phyloP scores from a whole-genome alignment of 495 filamentous ascomycete genomes.

The Tuber microsphaerosporum region DNA sequence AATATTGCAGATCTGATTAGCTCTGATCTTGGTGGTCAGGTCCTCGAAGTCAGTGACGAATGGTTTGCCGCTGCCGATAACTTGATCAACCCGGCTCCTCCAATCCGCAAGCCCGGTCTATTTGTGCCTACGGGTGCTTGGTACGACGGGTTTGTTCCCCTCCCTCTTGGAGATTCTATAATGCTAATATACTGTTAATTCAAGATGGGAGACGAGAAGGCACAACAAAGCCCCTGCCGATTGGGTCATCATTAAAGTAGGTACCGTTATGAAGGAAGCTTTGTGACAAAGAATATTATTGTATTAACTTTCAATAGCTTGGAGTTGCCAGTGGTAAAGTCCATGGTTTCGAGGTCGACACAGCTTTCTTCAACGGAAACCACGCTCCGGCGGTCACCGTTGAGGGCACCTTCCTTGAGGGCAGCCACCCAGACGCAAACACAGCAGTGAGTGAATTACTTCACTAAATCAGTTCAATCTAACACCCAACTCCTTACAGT shows the following conservation, averaged over 20 bases:
- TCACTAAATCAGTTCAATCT: not conserved
- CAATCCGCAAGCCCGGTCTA: constrained; percentile 69
- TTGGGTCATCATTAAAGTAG: constrained; percentile 65
- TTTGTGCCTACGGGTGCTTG: constrained; percentile 82
- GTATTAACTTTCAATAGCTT: constrained; percentile 43
- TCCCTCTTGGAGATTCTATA: constrained; percentile 7
- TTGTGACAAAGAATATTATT: not conserved
- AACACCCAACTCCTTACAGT: constrained; percentile 43
- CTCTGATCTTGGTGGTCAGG: constrained; percentile 60
- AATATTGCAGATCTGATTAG: constrained; percentile 65
- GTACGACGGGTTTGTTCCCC: constrained; percentile 63
- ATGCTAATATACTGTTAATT: not conserved
- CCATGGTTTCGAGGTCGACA: constrained; percentile 77
- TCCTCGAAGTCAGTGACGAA: constrained; percentile 75
- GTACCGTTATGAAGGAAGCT: not conserved
- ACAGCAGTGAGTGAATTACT: constrained; percentile 17
- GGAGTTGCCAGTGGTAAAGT: constrained; percentile 71
- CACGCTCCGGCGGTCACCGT: constrained; percentile 76
- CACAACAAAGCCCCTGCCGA: constrained; percentile 76
- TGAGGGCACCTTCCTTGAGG: constrained; percentile 63
- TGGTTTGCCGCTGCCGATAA: constrained; percentile 82
- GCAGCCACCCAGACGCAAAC: constrained; percentile 15
- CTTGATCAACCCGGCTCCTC: constrained; percentile 65
- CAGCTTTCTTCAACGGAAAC: constrained; percentile 79
- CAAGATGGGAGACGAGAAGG: constrained; percentile 73